phyloP scores from a whole-genome alignment of 306 rosid species.

The Castanea mollissima region DNA sequence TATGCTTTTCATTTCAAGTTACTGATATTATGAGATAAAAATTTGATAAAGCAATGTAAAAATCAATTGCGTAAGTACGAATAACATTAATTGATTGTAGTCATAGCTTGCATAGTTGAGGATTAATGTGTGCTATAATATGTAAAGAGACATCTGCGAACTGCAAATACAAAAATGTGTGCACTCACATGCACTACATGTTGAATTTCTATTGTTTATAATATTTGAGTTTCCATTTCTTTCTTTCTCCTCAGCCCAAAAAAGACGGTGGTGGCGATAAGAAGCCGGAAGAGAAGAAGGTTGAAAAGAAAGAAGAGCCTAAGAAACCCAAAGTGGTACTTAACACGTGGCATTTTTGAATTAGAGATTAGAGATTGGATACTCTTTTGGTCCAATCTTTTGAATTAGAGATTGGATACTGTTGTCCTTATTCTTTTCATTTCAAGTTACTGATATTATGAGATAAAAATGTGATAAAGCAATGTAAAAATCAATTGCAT shows the following conservation, averaged over 20 bases:
- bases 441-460: background rate
- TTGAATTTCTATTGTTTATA: background rate
- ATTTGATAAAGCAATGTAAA: too few relatives aligned
- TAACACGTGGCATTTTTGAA: too few relatives aligned
- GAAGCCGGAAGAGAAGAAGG: slow-evolving; percentile 26
- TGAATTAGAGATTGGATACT: too few relatives aligned
- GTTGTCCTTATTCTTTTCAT: background rate
- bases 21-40: too few relatives aligned
- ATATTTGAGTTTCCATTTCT: background rate
- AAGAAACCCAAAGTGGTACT: background rate
- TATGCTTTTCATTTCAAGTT: too few relatives aligned
- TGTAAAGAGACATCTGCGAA: too few relatives aligned
- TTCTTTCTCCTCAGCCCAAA: slow-evolving; percentile 53
- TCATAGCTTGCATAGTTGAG: too few relatives aligned
- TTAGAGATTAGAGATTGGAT: too few relatives aligned
- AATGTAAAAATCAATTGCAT: background rate
- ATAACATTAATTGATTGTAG: too few relatives aligned
- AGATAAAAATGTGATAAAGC: background rate
- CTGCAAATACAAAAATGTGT: too few relatives aligned
- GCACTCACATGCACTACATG: background rate
- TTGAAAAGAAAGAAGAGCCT: slow-evolving; percentile 17
- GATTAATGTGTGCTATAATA: too few relatives aligned
- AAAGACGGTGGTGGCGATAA: slow-evolving; percentile 53
- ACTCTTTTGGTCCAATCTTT: background rate
- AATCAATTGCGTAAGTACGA: too few relatives aligned